Percentiles rank a stretch among this genome's conserved stretches.
These are phyloP conservation scores for Fusarium subtropicale DNA, from an alignment of 2,329 filamentous ascomycete species.

Conservation along the genomic window DNA sequence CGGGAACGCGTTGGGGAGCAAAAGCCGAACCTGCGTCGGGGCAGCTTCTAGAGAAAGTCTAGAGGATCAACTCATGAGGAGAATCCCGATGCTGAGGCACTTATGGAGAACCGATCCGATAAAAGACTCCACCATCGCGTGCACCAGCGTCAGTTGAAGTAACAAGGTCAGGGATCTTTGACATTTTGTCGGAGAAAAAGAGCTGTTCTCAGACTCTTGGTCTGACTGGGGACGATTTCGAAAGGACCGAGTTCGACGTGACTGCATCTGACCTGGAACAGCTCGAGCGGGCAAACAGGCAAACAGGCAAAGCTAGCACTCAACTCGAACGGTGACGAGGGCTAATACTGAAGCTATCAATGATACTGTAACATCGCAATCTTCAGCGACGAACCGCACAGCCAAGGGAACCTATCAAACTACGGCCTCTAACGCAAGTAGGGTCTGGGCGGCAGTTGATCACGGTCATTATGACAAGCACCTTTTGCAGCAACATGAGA, in stretches of 20 bases:
- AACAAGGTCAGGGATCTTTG: constrained; percentile 28
- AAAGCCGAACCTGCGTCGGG: constrained; percentile 5
- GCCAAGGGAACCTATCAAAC: constrained; percentile 28
- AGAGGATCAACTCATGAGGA: constrained; percentile 13
- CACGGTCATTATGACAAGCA: constrained; percentile 35
- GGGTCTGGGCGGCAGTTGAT: constrained; percentile 24
- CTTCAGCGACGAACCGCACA: constrained; percentile 20
- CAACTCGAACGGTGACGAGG: constrained; percentile 2
- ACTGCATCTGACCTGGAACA: constrained; percentile 13
- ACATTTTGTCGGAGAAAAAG: constrained; percentile 7
- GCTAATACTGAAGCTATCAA: constrained; percentile 7
- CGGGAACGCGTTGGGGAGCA: constrained; percentile 8
- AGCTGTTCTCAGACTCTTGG: not conserved
- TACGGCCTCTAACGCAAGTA: constrained; percentile 38
- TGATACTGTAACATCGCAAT: constrained; percentile 32
- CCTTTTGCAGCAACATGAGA: constrained; percentile 8
- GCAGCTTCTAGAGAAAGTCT: constrained; percentile 33
- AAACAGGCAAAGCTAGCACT: not conserved
- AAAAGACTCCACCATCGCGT: constrained; percentile 43
- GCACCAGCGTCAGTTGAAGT: constrained; percentile 29
- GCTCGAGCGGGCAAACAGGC: not conserved
- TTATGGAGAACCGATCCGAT: constrained; percentile 36
- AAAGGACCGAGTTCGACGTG: constrained; percentile 1
- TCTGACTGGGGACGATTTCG: not conserved
- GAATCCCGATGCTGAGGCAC: constrained; percentile 38